phyloP scores from a whole-genome alignment of 345 rosid genomes.

The Chamaenerion angustifolium region DNA sequence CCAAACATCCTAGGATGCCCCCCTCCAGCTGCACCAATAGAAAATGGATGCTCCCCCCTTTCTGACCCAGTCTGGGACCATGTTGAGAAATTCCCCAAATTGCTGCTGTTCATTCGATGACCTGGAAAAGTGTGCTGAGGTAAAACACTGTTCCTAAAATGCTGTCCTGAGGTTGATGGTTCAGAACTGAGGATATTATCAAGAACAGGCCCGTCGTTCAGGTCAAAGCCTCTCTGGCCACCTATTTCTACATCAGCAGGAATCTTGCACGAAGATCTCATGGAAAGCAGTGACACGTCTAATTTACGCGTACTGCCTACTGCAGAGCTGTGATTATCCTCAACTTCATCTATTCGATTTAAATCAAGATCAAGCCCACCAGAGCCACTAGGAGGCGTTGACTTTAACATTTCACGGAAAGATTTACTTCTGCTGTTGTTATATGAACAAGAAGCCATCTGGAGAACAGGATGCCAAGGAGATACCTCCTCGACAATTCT shows the following conservation, averaged over 20 bases:
- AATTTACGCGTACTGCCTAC: slow-evolving; percentile 16
- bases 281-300: slow-evolving; percentile 5
- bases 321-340: slow-evolving; percentile 18
- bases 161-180: slow-evolving; percentile 24
- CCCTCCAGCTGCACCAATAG: slow-evolving; percentile 41
- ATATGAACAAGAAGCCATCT: too few relatives aligned
- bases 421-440: slow-evolving; percentile 10
- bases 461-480: slow-evolving; percentile 19
- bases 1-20: slow-evolving; percentile 45
- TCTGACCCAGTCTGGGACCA: slow-evolving; percentile 64
- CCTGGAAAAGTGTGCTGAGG: slow-evolving; percentile 16
- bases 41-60: slow-evolving; percentile 53
- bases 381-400: slow-evolving; percentile 23
- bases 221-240: slow-evolving; percentile 54
- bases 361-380: slow-evolving; percentile 85
- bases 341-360: slow-evolving; percentile 51
- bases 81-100: slow-evolving; percentile 25
- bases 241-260: slow-evolving; percentile 7
- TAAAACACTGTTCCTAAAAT: slow-evolving; percentile 25
- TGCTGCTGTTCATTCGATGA: slow-evolving; percentile 17
- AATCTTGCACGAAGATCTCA: too few relatives aligned
- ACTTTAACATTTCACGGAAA: slow-evolving; percentile 11
- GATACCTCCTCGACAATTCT: slow-evolving; percentile 59
- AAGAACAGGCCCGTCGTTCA: slow-evolving; percentile 67
- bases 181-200: slow-evolving; percentile 32